Conservation (phyloP, 352 stramenopile genomes). For the Plasmopara halstedii region DNA sequence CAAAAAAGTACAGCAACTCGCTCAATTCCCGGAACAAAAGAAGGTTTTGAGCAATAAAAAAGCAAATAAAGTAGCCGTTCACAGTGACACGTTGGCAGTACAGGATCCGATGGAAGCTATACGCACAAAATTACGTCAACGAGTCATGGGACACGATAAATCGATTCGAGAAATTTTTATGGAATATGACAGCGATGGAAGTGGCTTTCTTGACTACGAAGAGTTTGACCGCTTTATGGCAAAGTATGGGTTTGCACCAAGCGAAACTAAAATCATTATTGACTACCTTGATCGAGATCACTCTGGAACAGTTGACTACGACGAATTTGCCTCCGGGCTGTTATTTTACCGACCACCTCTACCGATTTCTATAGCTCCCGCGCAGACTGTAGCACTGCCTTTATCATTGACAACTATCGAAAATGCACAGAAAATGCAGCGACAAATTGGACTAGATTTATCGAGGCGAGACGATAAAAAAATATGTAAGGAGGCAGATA, state of each 20-base stretch:
- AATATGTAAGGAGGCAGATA: constrained; percentile 7
- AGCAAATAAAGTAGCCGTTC: neutral
- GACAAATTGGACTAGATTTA: constrained; percentile 1
- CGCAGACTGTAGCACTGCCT: neutral
- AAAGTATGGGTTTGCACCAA: constrained; percentile 41
- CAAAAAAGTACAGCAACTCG: constrained; percentile 10
- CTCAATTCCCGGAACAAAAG: neutral
- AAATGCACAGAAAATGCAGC: constrained; percentile 2
- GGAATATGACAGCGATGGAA: constrained; percentile 55
- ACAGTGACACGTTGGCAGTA: constrained; percentile 1
- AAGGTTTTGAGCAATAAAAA: constrained; percentile 9
- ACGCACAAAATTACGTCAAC: constrained; percentile 43
- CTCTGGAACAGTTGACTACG: constrained; percentile 66
- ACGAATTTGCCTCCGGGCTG: constrained; percentile 60
- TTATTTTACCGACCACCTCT: constrained; percentile 49
- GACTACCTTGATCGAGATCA: constrained; percentile 47
- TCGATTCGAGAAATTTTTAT: constrained; percentile 66
- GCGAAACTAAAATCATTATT: constrained; percentile 38
- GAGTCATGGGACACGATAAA: constrained; percentile 65
- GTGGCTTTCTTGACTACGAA: constrained; percentile 49
- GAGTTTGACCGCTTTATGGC: constrained; percentile 68
- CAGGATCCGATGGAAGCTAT: constrained; percentile 48
- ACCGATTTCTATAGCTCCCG: neutral
- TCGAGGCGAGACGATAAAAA: neutral
- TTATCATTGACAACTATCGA: constrained; percentile 3